Percentiles rank a stretch among this genome's conserved stretches.
Evolutionary conservation across 2,329 filamentous ascomycete species (phyloP).

Genomic region (Phyllosticta citriasiana): DNA sequence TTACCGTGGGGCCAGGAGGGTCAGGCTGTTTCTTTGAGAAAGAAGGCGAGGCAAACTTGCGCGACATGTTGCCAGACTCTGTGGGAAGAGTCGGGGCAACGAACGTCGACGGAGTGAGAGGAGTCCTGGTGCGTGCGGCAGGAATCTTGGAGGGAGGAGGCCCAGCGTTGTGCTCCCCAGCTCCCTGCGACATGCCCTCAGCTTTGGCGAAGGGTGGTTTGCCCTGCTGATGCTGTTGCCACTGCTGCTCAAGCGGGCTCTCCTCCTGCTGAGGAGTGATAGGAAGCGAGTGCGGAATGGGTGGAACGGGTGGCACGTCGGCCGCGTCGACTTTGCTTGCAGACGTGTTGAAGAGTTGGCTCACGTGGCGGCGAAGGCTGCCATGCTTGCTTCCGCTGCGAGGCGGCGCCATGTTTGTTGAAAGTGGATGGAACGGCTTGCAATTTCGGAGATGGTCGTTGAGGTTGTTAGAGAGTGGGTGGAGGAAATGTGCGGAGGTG

Average conservation of each 20-base stretch:
- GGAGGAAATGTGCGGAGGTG: background rate
- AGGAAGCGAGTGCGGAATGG: background rate
- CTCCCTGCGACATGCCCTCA: background rate
- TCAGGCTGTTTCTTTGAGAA: no score
- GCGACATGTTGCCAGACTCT: no score
- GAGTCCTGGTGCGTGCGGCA: no score
- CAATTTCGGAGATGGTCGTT: background rate
- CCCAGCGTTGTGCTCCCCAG: no score
- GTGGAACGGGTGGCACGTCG: background rate
- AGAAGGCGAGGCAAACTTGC: no score
- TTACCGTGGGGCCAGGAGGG: no score
- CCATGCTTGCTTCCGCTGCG: background rate
- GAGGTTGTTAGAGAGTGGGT: background rate
- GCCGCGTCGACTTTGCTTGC: background rate
- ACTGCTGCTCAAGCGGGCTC: background rate
- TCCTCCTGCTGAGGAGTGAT: background rate
- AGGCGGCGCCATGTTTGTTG: background rate
- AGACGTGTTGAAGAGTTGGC: background rate
- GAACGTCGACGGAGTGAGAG: no score
- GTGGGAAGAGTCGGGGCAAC: no score
- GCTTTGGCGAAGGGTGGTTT: background rate
- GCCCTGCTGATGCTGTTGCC: background rate
- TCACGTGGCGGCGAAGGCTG: background rate
- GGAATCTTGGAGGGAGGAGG: no score
- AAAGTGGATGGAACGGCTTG: background rate